phyloP scores from a whole-genome alignment of 1,139 yeast genomes.

The Groenewaldozyma auringiensis region DNA sequence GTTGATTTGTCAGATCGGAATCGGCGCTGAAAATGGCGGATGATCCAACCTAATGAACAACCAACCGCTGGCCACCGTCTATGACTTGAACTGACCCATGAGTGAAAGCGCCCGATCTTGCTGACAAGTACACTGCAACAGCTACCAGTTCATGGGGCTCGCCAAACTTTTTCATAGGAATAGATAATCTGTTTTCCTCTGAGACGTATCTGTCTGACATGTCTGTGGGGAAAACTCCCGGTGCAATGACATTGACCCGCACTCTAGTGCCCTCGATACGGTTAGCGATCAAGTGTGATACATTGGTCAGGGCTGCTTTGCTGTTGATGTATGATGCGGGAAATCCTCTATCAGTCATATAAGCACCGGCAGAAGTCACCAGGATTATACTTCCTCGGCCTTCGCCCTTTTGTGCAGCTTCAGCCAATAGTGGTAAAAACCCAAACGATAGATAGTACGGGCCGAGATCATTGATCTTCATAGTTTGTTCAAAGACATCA shows the following conservation, averaged over 20 bases:
- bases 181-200: conserved; percentile 1
- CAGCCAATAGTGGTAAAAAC: conserved; percentile 10
- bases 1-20: no score
- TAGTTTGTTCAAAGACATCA: conserved; percentile 11
- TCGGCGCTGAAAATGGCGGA: no score
- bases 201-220: conserved; percentile 6
- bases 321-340: conserved; percentile 78
- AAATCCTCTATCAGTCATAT: conserved; percentile 71
- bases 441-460: conserved; percentile 11
- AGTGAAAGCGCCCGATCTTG: conserved; percentile 7
- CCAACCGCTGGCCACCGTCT: conserved; percentile 8
- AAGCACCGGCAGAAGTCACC: conserved; percentile 79
- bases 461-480: conserved; percentile 9
- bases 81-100: conserved; percentile 8
- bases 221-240: conserved; percentile 11
- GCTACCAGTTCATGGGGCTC: conserved; percentile 9
- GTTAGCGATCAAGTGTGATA: conserved; percentile 58
- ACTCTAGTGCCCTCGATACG: conserved; percentile 9
- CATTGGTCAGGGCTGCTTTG: conserved; percentile 64
- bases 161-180: conserved; percentile 4
- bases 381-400: conserved; percentile 46
- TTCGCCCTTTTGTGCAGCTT: conserved; percentile 11
- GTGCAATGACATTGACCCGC: conserved; percentile 12
- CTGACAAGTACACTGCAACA: conserved; percentile 8
- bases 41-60: neutral